Evolutionary conservation across 1,284 basidiomycete genomes (phyloP), one percentile per base, ranked within the genome.

Genomic region (Leccinum angustisporum): DNA sequence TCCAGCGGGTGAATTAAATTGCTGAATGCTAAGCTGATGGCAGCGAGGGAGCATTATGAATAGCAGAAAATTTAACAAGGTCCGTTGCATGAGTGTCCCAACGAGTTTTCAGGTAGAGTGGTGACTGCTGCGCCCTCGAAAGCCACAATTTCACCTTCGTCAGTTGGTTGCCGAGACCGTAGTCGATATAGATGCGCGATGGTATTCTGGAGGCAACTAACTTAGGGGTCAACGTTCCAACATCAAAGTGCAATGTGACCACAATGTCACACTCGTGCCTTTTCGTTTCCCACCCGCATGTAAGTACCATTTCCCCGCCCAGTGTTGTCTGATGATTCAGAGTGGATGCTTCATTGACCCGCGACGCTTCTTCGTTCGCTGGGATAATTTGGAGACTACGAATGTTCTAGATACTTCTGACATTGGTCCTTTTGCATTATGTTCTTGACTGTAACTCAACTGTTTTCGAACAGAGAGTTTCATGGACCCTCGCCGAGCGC

Each of bases 401-500:
- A 81, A 80, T 90, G 89, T 91, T 91, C 90, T 82, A 86, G 90
- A 93, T 92, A 92, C 90, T 92, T 85, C 90, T 92, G 91, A 92
- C 76, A 66, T 65, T 66, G 61, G 59, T 52, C 16, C 9, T 51
- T 59, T 54, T 61, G 9, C 16, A 18, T 56, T 55, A 31, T 30
- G 33, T 59, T 51, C 50, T 27, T 55, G 57, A 57, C 25, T 40
- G 14, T 36, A 13, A 14, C 68, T 72, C 50, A 71, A 56, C 53
- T 62, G n/a, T 60, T 60, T 57, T 48, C 38, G 18, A 54, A 21
- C 54, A 48, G 46, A 73, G 64, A 50, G 21, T 53, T 60, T 46
- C 57, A 92, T 92, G 90, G 91, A 93, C 73, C 91, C 91, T 61
- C 80, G 90, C 72, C 82, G 84, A 81, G 85, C 85, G 63, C 88